Evolutionary conservation across 371 early-diverging fungal genomes (phyloP), one percentile per base, ranked within the genome.

Genomic region (Coemansia sp.): DNA sequence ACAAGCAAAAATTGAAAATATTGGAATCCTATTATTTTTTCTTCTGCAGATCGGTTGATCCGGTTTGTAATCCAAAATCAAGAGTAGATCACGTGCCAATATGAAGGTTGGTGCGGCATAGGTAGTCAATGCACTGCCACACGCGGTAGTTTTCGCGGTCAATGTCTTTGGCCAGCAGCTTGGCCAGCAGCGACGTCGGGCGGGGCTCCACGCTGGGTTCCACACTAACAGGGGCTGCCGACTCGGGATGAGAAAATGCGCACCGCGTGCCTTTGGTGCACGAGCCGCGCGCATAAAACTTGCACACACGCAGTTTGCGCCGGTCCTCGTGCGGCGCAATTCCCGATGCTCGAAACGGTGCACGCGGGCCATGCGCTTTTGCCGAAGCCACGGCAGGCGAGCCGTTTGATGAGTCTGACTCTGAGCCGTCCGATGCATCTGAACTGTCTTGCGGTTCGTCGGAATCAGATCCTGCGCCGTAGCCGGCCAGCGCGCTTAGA

Each of bases 121-220:
- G 65, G 39, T 71, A 58, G 48, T 71, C 61, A 39, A 75, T 67
- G 51, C 76, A 75, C 29, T 75, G 76, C 24, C 63, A 36, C 1
- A 75, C 39, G 1, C 76, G 64, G 49, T 58, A 53, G 67, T 75
- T 75, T 36, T 75, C 76, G 17, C 76, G 67, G 9, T 67, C 76
- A 54, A 75, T 67, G 55, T 75, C 76, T 39, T 75, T 75, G 32
- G 76, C 67, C 61, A 75, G 57, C n/a, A 75, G 65, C 53, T 44
- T 63, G 26, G 49, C 61, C 23, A 75, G 52, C 17, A 75, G 65
- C 32, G 71, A 62, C 32, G 53, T 23, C 24, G 40, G 6, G 3
- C 21, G n/a, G 12, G 36, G 19, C 19, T 46, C 17, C n/a, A 26
- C 53, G 13, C 9, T 12, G 13, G 41, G 15, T 0, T 41, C 41